Percentiles rank a stretch among this genome's conserved stretches.
These are phyloP conservation scores for Yamadazyma buinensis DNA, from an alignment of 1,139 yeast species.

Conservation along the genomic window DNA sequence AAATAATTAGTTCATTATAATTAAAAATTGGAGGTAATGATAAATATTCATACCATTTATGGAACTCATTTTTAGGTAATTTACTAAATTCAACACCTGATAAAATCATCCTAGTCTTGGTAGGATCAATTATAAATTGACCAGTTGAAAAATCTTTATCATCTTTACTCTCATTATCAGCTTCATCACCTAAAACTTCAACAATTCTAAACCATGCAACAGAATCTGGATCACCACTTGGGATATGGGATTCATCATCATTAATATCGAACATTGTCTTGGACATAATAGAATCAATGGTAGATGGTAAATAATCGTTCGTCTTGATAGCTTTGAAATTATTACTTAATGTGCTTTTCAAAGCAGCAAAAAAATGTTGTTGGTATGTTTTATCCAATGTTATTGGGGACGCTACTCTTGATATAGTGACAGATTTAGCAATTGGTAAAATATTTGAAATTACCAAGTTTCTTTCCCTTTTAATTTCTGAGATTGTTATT, in stretches of 20 bases:
- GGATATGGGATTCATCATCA: constrained; percentile 36
- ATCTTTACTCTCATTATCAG: constrained; percentile 6
- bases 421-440: constrained; percentile 50
- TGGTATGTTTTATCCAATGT: constrained; percentile 68
- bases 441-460: constrained; percentile 25
- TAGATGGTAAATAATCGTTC: constrained; percentile 72
- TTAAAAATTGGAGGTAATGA: constrained; percentile 38
- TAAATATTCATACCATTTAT: constrained; percentile 50
- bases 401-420: constrained; percentile 68
- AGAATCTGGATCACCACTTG: constrained; percentile 63
- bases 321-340: constrained; percentile 53
- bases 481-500: constrained; percentile 24
- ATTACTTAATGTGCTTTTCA: constrained; percentile 60
- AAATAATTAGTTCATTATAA: constrained; percentile 17
- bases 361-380: constrained; percentile 57
- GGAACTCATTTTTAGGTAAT: constrained; percentile 30
- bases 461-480: constrained; percentile 12
- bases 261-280: constrained; percentile 48
- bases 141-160: constrained; percentile 15
- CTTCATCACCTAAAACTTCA: constrained; percentile 29
- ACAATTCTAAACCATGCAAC: constrained; percentile 81
- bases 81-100: constrained; percentile 51
- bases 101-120: constrained; percentile 63
- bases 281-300: constrained; percentile 70
- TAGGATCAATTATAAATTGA: constrained; percentile 63